Evolutionary conservation across 495 filamentous ascomycete genomes (phyloP), one percentile per base, ranked within the genome.

Genomic region (Articulospora tetracladia): DNA sequence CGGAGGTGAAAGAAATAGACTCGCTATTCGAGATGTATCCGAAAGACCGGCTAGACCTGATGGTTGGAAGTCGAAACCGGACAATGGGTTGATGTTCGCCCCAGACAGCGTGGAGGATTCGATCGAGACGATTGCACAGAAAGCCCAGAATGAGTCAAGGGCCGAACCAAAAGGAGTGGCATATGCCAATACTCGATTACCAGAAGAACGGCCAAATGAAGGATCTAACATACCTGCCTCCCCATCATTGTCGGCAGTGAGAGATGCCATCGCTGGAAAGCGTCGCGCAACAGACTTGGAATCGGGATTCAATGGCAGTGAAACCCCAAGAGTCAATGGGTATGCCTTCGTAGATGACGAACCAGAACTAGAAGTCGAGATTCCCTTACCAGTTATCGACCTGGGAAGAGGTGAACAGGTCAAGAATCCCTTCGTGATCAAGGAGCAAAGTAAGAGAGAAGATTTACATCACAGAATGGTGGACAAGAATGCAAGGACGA

Each of bases 281-380:
- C 83, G 86, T 3, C 80, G 84, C 17, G 74, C 77, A 2, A 81
- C 79, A 1, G 81, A 84, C n/a, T 82, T 84, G 0, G 89, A 96
- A 66, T 79, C 82, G 8, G 85, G 80, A 3, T 83, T 83, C 27
- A 73, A 73, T 1, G 76, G 74, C 20, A 86, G 83, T n/a, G 88
- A 94, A 68, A 97, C 94, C 0, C 94, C 94, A 0, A 80, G 91
- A 1, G 90, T 98, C 0, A 91, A 91, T 57, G 94, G 94, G 22
- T 98, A 97, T 67, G 84, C 90, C 2, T 98, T 97, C 71, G 94
- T 98, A 44, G 92, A 96, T 63, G 89, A 95, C 65, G 87, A 91
- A 46, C 82, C 83, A 0, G 72, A 72, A 36, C 61, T 47, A 48
- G 77, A 79, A 55, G 10, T 41, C 4, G 32, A 61, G 23, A 2